Base-by-base conservation (phyloP, 805 yeast species). In the Torulaspora delbrueckii region DNA sequence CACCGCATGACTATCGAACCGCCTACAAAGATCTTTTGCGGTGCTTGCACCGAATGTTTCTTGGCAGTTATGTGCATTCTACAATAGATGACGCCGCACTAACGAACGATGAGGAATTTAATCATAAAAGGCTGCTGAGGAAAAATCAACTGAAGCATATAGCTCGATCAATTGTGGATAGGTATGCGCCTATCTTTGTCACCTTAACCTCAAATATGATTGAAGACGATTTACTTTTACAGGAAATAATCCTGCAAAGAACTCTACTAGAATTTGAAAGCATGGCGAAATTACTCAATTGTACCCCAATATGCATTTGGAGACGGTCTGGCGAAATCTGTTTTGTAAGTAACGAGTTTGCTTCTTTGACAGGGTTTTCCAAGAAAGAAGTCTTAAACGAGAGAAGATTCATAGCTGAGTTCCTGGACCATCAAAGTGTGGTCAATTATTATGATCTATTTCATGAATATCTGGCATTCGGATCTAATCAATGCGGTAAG, bases 271-370 rank as follows among this genome's bases (percentile, higher is more conserved):
- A 86, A 46, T 76, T 75, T 47, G 82, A 79, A 56, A 71, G 65
- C 52, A 71, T 59, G 68, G 67, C 62, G 25, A 70, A 53, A 39
- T 57, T 81, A 46, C 55, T 52, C 12, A 80, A 84, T 14, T 83
- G 89, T 8, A 78, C 86, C 1, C 95, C 95, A 1, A 82, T 91
- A 2, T 80, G 85, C 13, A 82, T 86, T 52, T 86, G 95, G 95
- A 72, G 95, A 56, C 69, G 95, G 33, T 84, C 95, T 0, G 95
- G 95, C 8, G 95, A 86, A 60, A 81, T 87, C 34, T 89, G 85
- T 8, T 86, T 86, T 7, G 78, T 84, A 8, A 83, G 89, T 4
- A 80, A 82, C 51, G 93, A 86, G 56, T 78, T 86, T 57, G 77
- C 84, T 25, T 77, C 81, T 3, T 67, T 86, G 51, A 77, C 90